Conservation (phyloP, 2,329 filamentous ascomycete genomes). For the Fusarium scirpi region DNA sequence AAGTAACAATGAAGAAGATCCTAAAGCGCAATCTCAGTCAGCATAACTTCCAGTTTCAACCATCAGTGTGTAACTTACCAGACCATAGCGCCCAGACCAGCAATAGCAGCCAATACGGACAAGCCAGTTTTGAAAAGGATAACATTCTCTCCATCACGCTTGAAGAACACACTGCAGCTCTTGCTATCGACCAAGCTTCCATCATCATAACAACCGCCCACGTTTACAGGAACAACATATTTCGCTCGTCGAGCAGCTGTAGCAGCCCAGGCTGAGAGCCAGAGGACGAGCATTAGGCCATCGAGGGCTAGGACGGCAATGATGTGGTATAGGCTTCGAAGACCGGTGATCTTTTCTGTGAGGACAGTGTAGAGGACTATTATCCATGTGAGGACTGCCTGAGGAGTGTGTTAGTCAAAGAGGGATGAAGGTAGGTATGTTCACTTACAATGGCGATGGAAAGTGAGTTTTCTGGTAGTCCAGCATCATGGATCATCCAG, state of each 20-base stretch:
- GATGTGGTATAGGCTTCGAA: constrained; percentile 57
- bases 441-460: constrained; percentile 39
- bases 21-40: constrained; percentile 39
- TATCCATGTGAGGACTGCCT: constrained; percentile 62
- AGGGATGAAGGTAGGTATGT: too few species aligned
- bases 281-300: constrained; percentile 59
- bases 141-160: constrained; percentile 40
- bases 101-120: constrained; percentile 54
- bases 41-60: rapidly evolving
- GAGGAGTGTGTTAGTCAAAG: constrained; percentile 15
- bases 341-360: constrained; percentile 54
- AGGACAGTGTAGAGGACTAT: constrained; percentile 57
- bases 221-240: constrained; percentile 51
- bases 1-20: constrained; percentile 55
- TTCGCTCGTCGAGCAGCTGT: constrained; percentile 55
- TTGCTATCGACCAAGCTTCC: constrained; percentile 56
- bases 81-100: constrained; percentile 59
- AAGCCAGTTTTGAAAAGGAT: constrained; percentile 54
- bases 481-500: constrained; percentile 52
- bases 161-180: constrained; percentile 49
- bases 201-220: constrained; percentile 52
- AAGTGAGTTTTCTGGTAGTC: constrained; percentile 35
- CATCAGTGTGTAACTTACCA: constrained; percentile 49
- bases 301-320: constrained; percentile 60
- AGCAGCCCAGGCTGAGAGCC: constrained; percentile 59